Base-by-base conservation (phyloP, 2,329 filamentous ascomycete species). In the Neoarthrinium moseri region DNA sequence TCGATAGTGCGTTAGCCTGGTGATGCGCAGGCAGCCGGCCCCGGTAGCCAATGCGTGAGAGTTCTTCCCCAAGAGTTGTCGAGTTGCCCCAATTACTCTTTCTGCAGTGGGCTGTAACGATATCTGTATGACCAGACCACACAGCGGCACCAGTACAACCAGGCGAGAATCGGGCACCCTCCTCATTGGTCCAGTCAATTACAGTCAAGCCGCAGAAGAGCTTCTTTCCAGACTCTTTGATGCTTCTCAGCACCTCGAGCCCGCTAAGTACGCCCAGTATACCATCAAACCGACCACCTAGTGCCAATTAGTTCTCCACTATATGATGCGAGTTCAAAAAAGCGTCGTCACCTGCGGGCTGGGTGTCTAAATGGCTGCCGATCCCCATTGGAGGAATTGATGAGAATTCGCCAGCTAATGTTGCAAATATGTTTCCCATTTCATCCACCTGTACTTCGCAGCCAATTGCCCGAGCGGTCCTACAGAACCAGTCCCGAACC, bases 241-340 rank as follows among this genome's bases (percentile, higher is more conserved):
- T 68, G 0, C 81, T 75, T 46, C 76, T 78, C 13, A 91, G 68
- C 57, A 85, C 82, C 63, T 91, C 87, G 0, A 91, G 70, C 1
- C 80, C 87, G 1, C 87, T 80, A 24, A 81, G 74, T 6, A 91
- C 78, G 8, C 88, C 88, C 0, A 92, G 66, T 21, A 91, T 89
- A 1, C 87, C 87, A 58, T 89, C 86, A 50, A 89, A 89, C 17
- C 83, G 66, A 0, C 84, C 84, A 24, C n/a, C n/a, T n/a, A n/a
- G n/a, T n/a, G n/a, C n/a, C n/a, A n/a, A n/a, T n/a, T n/a, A n/a
- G n/a, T n/a, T n/a, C n/a, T n/a, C n/a, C n/a, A n/a, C n/a, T n/a
- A n/a, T n/a, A n/a, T n/a, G n/a, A n/a, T n/a, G n/a, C n/a, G n/a
- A n/a, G n/a, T n/a, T n/a, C n/a, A n/a, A n/a, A n/a, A n/a, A n/a